Base-by-base conservation (phyloP, 352 stramenopile species). In the Phytophthora agathidicida region DNA sequence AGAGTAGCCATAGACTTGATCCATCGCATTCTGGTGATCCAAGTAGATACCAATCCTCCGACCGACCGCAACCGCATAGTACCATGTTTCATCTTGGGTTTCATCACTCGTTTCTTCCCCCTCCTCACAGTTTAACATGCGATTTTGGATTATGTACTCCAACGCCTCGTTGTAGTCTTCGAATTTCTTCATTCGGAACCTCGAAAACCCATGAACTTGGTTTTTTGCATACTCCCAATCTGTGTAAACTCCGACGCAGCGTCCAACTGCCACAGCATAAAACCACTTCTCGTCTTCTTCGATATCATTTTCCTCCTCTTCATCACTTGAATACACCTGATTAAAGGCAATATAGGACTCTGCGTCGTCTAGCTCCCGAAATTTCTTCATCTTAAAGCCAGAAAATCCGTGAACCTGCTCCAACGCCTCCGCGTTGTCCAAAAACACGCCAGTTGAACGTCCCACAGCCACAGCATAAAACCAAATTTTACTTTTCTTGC, bases 171-270 rank as follows among this genome's bases (percentile, higher is more conserved):
- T 23, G 27, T 71, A 39, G n/a, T 59, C 71, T 13, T 67, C 24
- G 41, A 92, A 89, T 23, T 87, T 89, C 42, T 92, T 90, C 56
- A 75, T 87, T 8, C 49, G 57, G 26, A 75, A 79, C 24, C 73
- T 68, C 3, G 65, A 56, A 26, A 75, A 88, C 7, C 76, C 76
- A 36, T 82, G 73, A 9, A 90, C 77, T 48, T 82, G 66, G 20
- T 53, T 60, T 50, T 81, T 52, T 1, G 57, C 48, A 6, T n/a
- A n/a, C 20, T 74, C 55, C 64, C 67, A 84, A 7, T 75, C 55
- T 4, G 37, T 68, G 60, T 73, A 91, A 14, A 91, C 51, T 23
- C 81, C 79, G 3, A 56, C 54, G 14, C 13, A 44, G 23, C 77
- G 64, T 1, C 81, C 81, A 11, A 73, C 51, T 1, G 79, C 78